These are phyloP conservation scores for Aristolochia californica DNA, from an alignment of 164 flowering plant genomes.

Conservation along the genomic window DNA sequence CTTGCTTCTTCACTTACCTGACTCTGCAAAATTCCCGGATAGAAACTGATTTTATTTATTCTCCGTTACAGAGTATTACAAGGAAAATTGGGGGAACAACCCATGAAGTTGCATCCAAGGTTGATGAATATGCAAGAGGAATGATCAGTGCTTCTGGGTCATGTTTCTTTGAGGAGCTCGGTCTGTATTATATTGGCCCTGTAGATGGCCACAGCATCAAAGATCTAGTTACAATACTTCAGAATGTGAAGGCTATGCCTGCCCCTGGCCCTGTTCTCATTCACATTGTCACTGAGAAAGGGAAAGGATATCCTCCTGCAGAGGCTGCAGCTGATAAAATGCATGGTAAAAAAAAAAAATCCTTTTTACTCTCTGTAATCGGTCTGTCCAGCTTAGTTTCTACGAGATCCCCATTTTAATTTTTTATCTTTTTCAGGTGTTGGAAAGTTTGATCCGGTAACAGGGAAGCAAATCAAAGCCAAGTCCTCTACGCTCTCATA, in stretches of 20 bases:
- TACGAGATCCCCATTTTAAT: no score
- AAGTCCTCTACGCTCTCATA: conserved; percentile 60
- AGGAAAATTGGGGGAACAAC: conserved; percentile 65
- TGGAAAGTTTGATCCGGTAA: conserved; percentile 59
- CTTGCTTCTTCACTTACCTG: background rate
- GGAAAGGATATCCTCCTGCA: conserved; percentile 89
- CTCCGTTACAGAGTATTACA: conserved; percentile 39
- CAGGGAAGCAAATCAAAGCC: conserved; percentile 77
- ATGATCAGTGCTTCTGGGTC: conserved; percentile 68
- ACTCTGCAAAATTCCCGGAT: background rate
- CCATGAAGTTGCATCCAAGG: conserved; percentile 71
- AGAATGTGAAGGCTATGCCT: conserved; percentile 65
- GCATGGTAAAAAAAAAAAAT: conserved; percentile 55
- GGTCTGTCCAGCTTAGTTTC: no score
- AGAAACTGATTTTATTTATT: background rate
- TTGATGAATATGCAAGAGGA: conserved; percentile 81
- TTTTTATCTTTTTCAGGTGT: conserved; percentile 43
- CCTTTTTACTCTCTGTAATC: no score
- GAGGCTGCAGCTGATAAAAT: conserved; percentile 83
- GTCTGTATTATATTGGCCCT: conserved; percentile 84
- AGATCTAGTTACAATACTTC: conserved; percentile 55
- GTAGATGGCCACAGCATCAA: conserved; percentile 78
- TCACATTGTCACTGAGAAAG: conserved; percentile 86
- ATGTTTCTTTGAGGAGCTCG: conserved; percentile 79
- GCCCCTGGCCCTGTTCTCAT: conserved; percentile 88